These are phyloP conservation scores for Antrodiella citrinella DNA, from an alignment of 768 basidiomycete genomes.

Conservation along the genomic window DNA sequence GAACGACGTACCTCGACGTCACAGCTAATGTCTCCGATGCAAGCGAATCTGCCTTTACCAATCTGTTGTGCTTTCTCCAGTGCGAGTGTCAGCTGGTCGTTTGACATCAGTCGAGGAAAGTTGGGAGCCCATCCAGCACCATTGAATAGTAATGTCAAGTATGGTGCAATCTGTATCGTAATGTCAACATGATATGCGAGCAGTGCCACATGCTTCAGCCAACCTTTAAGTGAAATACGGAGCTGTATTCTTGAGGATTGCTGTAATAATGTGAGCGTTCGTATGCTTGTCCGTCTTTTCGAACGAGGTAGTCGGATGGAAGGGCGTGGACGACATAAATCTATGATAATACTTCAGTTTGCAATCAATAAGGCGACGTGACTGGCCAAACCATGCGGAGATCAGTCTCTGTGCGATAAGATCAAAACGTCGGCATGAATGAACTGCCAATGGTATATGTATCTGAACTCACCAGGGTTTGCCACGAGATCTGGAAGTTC, in stretches of 20 bases:
- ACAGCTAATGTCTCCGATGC: slow-evolving; percentile 84
- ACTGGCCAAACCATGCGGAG: slow-evolving; percentile 40
- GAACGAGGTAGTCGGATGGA: slow-evolving; percentile 61
- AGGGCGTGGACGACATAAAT: slow-evolving; percentile 71
- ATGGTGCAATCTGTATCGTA: slow-evolving; percentile 64
- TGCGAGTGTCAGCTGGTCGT: slow-evolving; percentile 45
- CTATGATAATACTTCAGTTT: slow-evolving; percentile 25
- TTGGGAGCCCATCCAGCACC: slow-evolving; percentile 77
- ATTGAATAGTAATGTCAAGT: slow-evolving; percentile 78
- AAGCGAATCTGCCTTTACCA: slow-evolving; percentile 51
- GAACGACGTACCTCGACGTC: slow-evolving; percentile 58
- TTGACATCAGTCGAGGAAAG: slow-evolving; percentile 76
- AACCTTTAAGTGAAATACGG: slow-evolving; percentile 64
- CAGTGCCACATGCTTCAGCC: slow-evolving; percentile 1
- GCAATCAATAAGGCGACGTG: background rate
- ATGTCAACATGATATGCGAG: background rate
- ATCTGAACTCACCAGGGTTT: slow-evolving; percentile 34
- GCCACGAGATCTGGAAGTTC: slow-evolving; percentile 52
- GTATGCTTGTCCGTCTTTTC: slow-evolving; percentile 49
- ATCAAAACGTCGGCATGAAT: slow-evolving; percentile 1
- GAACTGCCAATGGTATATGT: background rate
- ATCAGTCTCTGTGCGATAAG: slow-evolving; percentile 36
- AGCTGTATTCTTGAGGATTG: slow-evolving; percentile 56
- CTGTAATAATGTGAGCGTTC: slow-evolving; percentile 64
- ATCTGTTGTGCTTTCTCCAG: slow-evolving; percentile 40